phyloP scores from a whole-genome alignment of 805 yeast species.

The Saturnispora ahearnii region DNA sequence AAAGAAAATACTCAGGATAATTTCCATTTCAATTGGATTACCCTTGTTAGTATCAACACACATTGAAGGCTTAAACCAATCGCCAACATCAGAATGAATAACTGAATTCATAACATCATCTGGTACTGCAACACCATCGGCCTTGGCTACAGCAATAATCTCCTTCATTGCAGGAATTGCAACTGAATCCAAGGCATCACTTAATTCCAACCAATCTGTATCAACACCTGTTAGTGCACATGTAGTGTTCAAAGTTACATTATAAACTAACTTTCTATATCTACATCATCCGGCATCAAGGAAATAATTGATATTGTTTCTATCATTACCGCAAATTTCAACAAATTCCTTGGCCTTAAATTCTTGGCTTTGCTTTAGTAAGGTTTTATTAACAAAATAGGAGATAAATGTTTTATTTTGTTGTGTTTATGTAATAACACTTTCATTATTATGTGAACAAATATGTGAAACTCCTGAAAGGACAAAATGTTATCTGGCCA shows the following conservation, averaged over 20 bases:
- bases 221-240: constrained; percentile 54
- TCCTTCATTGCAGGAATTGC: constrained; percentile 61
- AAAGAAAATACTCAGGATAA: constrained; percentile 59
- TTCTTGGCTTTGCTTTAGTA: constrained; percentile 26
- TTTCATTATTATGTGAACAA: constrained; percentile 40
- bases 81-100: constrained; percentile 50
- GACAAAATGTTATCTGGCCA: constrained; percentile 40
- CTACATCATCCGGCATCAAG: constrained; percentile 44
- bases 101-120: constrained; percentile 39
- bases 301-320: constrained; percentile 33
- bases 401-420: constrained; percentile 45
- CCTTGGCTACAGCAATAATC: constrained; percentile 53
- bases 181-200: constrained; percentile 35
- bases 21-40: constrained; percentile 64
- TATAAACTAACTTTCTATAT: constrained; percentile 62
- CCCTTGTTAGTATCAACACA: constrained; percentile 56
- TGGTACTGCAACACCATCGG: constrained; percentile 54
- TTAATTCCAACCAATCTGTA: constrained; percentile 40
- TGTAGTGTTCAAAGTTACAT: constrained; percentile 56
- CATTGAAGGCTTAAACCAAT: constrained; percentile 65
- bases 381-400: constrained; percentile 36
- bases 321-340: constrained; percentile 35
- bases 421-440: constrained; percentile 38
- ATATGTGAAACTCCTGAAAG: constrained; percentile 58
- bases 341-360: constrained; percentile 37